Evolutionary conservation across 1,139 yeast genomes (phyloP).

Genomic region (Magnusiomyces tetraspermus): DNA sequence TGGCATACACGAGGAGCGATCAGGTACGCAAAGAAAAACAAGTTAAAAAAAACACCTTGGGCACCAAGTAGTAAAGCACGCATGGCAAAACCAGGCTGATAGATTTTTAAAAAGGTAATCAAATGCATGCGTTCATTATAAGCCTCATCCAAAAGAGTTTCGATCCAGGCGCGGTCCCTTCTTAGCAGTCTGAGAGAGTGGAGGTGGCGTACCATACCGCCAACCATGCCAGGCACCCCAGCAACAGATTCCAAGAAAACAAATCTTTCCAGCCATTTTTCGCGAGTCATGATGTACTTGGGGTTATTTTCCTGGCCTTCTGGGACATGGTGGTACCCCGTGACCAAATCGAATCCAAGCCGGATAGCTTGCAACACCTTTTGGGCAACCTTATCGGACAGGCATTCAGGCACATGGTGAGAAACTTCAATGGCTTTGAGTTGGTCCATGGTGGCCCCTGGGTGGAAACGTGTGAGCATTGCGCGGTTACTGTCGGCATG

Average conservation of each 20-base stretch:
- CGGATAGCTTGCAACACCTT: constrained; percentile 42
- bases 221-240: constrained; percentile 72
- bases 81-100: constrained; percentile 54
- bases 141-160: constrained; percentile 64
- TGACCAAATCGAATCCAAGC: constrained; percentile 46
- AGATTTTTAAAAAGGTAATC: constrained; percentile 55
- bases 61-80: constrained; percentile 48
- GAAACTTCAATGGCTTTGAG: constrained; percentile 35
- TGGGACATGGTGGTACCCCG: constrained; percentile 52
- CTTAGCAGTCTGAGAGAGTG: constrained; percentile 50
- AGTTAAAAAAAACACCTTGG: constrained; percentile 62
- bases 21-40: constrained; percentile 53
- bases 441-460: constrained; percentile 35
- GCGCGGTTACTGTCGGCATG: background rate
- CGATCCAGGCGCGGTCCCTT: constrained; percentile 69
- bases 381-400: constrained; percentile 47
- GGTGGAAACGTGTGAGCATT: constrained; percentile 37
- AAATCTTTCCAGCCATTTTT: constrained; percentile 56
- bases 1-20: constrained; percentile 57
- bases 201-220: constrained; percentile 57
- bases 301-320: constrained; percentile 36
- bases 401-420: constrained; percentile 43
- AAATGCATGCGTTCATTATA: constrained; percentile 73
- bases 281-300: constrained; percentile 48
- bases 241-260: constrained; percentile 65